These are phyloP conservation scores for Parmelia sp. DNA, from an alignment of 495 filamentous ascomycete genomes.

Conservation along the genomic window DNA sequence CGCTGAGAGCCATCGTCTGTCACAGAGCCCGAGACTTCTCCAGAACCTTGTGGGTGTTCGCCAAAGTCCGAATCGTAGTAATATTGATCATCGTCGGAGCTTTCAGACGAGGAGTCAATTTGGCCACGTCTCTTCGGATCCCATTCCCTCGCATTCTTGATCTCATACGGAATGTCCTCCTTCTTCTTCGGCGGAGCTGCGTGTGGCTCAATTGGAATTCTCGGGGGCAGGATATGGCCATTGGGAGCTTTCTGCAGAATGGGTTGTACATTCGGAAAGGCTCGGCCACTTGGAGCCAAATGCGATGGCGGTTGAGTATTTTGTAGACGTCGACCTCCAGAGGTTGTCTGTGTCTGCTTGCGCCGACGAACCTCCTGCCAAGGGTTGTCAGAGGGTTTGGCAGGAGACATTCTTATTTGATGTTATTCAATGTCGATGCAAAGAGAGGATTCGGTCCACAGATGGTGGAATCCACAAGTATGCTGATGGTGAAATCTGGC, in stretches of 20 bases:
- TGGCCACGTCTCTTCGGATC: constrained; percentile 1
- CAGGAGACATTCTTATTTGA: neutral
- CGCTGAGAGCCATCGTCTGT: neutral
- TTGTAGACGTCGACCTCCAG: neutral
- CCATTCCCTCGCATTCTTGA: constrained; percentile 16
- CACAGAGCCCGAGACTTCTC: neutral
- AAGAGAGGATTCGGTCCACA: neutral
- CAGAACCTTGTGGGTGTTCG: neutral
- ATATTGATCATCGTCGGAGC: constrained; percentile 1
- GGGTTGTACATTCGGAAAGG: neutral
- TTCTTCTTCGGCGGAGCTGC: too few relatives aligned
- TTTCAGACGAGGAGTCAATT: neutral
- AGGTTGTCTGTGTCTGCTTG: neutral
- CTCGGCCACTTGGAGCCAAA: neutral
- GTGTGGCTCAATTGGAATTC: neutral
- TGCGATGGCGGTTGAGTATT: neutral
- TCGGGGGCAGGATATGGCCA: neutral
- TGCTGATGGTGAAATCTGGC: neutral
- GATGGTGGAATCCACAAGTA: neutral
- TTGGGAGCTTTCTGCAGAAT: neutral
- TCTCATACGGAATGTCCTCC: constrained; percentile 16
- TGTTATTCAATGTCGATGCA: neutral
- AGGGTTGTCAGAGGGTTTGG: neutral
- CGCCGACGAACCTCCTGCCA: neutral
- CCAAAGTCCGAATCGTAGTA: neutral